Percentiles rank a stretch among this genome's conserved stretches.
These are phyloP conservation scores for Micractinium sp. DNA, from an alignment of 139 green algal species.

Conservation along the genomic window DNA sequence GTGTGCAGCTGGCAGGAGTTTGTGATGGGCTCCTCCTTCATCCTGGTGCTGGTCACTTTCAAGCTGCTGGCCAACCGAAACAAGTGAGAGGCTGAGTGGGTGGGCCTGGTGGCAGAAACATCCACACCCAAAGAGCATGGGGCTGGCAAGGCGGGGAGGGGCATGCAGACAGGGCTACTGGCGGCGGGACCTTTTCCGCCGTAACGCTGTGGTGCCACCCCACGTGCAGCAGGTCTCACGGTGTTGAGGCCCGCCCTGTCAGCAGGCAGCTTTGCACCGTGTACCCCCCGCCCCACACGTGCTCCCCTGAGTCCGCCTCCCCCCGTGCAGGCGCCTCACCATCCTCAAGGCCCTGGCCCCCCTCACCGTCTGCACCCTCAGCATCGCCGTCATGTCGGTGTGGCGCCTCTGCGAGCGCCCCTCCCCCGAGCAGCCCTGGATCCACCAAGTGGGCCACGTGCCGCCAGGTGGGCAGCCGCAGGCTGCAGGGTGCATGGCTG, in stretches of 20 bases:
- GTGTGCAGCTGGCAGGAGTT: conserved; percentile 47
- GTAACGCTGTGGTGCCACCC: too few species aligned
- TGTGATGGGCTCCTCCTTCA: conserved; percentile 54
- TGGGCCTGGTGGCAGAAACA: too few species aligned
- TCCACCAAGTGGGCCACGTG: conserved; percentile 46
- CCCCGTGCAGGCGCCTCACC: conserved; percentile 17
- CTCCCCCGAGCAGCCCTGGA: neutral
- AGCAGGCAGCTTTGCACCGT: too few species aligned
- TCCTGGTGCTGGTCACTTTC: conserved; percentile 49
- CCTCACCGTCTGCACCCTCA: conserved; percentile 52
- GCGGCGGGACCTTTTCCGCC: too few species aligned
- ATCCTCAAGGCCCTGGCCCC: conserved; percentile 51
- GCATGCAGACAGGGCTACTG: too few species aligned
- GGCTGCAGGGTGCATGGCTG: neutral
- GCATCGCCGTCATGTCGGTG: conserved; percentile 52
- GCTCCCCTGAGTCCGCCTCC: too few species aligned
- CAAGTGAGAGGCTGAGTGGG: neutral
- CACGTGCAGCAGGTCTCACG: too few species aligned
- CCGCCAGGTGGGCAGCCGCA: conserved; percentile 15
- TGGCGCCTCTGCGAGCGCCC: conserved; percentile 38
- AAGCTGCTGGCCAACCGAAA: neutral
- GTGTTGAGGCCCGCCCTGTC: too few species aligned
- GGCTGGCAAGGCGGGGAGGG: too few species aligned
- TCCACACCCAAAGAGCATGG: too few species aligned
- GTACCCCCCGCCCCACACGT: too few species aligned